These are phyloP conservation scores for Cystoisospora suis DNA, from an alignment of 169 alveolate species.

Conservation along the genomic window DNA sequence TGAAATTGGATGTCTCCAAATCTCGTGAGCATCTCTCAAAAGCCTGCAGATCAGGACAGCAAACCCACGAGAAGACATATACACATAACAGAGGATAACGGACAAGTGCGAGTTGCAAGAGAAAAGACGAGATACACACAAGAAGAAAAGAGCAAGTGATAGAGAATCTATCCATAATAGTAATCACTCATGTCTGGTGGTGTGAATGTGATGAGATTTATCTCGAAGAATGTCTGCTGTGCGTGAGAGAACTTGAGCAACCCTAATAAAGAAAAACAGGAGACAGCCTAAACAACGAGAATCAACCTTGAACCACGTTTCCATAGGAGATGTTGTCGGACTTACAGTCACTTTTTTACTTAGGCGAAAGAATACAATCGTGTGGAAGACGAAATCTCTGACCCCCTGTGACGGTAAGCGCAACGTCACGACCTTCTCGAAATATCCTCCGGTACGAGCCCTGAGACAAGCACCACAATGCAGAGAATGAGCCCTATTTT, in stretches of 20 bases:
- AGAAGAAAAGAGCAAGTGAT: background rate
- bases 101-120: background rate
- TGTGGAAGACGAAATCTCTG: slow-evolving; percentile 1
- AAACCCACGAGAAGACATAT: background rate
- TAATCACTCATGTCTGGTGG: background rate
- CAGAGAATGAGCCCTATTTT: too few relatives aligned
- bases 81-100: background rate
- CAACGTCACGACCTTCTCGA: background rate
- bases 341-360: background rate
- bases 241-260: background rate
- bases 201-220: background rate
- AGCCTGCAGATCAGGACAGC: background rate
- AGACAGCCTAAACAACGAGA: background rate
- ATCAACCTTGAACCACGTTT: background rate
- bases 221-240: background rate
- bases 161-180: too few relatives aligned
- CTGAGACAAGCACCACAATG: too few relatives aligned
- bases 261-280: background rate
- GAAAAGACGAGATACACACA: background rate
- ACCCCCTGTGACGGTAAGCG: slow-evolving; percentile 4
- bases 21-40: slow-evolving; percentile 59
- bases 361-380: background rate
- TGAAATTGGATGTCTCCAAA: slow-evolving; percentile 40
- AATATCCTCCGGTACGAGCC: background rate
- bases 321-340: background rate